Evolutionary conservation across 345 rosid species (phyloP).

Genomic region (Populus davidiana): DNA sequence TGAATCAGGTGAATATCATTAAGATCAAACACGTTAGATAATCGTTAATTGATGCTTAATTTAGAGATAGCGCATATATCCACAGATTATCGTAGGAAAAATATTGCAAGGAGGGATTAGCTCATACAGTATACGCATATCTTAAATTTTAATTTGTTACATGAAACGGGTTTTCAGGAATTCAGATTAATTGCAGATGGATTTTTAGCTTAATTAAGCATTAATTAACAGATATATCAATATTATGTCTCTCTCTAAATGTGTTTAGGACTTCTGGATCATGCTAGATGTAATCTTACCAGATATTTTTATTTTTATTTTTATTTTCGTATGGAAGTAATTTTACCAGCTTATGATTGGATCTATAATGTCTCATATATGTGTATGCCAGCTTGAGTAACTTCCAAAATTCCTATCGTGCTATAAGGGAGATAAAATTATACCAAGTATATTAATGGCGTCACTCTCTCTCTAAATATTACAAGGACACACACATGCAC

Average conservation of each 20-base stretch:
- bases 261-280: not conserved
- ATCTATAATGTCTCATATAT: not conserved
- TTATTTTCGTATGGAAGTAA: not conserved
- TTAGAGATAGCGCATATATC: not conserved
- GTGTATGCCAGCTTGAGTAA: not conserved
- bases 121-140: not conserved
- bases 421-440: not conserved
- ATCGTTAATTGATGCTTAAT: not conserved
- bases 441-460: not conserved
- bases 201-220: not conserved
- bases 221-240: not conserved
- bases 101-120: not conserved
- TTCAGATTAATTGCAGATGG: not conserved
- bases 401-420: not conserved
- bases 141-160: not conserved
- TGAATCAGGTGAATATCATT: not conserved
- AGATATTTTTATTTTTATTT: not conserved
- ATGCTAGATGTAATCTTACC: not conserved
- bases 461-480: not conserved
- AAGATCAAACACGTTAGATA: not conserved
- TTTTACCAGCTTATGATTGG: not conserved
- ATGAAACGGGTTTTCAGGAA: not conserved
- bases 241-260: not conserved
- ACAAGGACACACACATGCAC: not conserved
- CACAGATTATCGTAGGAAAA: not conserved